phyloP scores from a whole-genome alignment of 2,329 filamentous ascomycete genomes.

The Fusarium equiseti region DNA sequence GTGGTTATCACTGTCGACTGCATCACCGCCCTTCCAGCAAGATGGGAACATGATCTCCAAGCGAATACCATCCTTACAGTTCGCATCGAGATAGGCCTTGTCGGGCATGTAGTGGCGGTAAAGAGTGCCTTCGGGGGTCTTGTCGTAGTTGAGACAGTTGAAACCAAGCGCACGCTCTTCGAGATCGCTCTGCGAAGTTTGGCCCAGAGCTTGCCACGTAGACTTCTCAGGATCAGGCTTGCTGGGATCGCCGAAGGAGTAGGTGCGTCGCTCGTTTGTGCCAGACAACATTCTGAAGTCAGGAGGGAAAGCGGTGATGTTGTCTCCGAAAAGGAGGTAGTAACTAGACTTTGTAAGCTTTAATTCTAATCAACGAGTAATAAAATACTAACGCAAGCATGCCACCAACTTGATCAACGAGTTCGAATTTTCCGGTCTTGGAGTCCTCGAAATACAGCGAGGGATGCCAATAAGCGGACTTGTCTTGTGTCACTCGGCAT shows the following conservation, averaged over 20 bases:
- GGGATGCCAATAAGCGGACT: slow-evolving; percentile 90
- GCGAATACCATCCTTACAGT: slow-evolving; percentile 85
- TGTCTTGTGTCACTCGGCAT: slow-evolving; percentile 82
- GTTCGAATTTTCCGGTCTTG: slow-evolving; percentile 71
- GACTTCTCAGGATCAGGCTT: slow-evolving; percentile 75
- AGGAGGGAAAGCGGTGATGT: slow-evolving; percentile 78
- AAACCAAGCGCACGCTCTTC: slow-evolving; percentile 88
- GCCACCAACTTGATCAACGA: slow-evolving; percentile 81
- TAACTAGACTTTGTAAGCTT: slow-evolving; percentile 67
- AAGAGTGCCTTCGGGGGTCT: slow-evolving; percentile 76
- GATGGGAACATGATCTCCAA: slow-evolving; percentile 90
- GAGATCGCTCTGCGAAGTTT: slow-evolving; percentile 75
- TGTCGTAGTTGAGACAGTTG: slow-evolving; percentile 90
- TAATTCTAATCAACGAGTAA: background rate
- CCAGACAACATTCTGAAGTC: slow-evolving; percentile 88
- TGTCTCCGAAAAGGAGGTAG: slow-evolving; percentile 79
- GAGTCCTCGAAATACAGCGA: slow-evolving; percentile 79
- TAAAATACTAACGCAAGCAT: slow-evolving; percentile 79
- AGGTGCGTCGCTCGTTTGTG: slow-evolving; percentile 74
- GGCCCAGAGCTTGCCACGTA: slow-evolving; percentile 72
- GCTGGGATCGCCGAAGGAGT: slow-evolving; percentile 75
- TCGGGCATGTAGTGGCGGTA: slow-evolving; percentile 85
- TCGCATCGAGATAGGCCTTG: slow-evolving; percentile 81
- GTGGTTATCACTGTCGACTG: slow-evolving; percentile 67
- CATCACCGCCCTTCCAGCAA: slow-evolving; percentile 84